Percentiles rank a stretch among this genome's conserved stretches.
phyloP scores from a whole-genome alignment of 1,139 yeast species.

The Blastobotrys malaysiensis region DNA sequence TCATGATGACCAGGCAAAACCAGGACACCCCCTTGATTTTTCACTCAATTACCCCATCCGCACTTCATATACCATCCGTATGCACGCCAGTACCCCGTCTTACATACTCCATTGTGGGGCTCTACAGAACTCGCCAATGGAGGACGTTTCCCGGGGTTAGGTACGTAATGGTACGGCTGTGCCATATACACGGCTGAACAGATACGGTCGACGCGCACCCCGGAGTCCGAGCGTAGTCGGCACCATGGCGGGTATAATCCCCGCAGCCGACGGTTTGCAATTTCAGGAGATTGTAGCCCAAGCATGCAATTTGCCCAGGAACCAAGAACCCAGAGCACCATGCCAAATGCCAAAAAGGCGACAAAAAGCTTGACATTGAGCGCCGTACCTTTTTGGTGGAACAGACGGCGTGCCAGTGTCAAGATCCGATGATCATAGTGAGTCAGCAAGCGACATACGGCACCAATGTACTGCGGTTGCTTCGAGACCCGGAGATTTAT shows the following conservation, averaged over 20 bases:
- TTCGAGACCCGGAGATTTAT: neutral
- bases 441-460: neutral
- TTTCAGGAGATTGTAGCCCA: neutral
- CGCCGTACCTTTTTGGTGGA: neutral
- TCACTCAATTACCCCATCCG: too few relatives aligned
- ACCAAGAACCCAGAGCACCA: too few relatives aligned
- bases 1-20: too few relatives aligned
- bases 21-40: too few relatives aligned
- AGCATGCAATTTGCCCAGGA: too few relatives aligned
- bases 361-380: neutral
- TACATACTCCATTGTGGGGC: too few relatives aligned
- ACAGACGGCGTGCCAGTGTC: neutral
- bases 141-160: neutral
- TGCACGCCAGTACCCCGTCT: too few relatives aligned
- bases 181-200: neutral
- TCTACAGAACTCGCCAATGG: too few relatives aligned
- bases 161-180: neutral
- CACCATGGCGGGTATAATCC: neutral
- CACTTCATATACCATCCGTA: too few relatives aligned
- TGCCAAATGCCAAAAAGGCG: too few relatives aligned
- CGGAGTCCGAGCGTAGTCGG: neutral
- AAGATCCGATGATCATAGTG: neutral
- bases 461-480: neutral
- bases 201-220: neutral
- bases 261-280: neutral